Evolutionary conservation across 106 monocot species (phyloP), one percentile per base, ranked within the genome.

Genomic region (Dendrobium nobile): DNA sequence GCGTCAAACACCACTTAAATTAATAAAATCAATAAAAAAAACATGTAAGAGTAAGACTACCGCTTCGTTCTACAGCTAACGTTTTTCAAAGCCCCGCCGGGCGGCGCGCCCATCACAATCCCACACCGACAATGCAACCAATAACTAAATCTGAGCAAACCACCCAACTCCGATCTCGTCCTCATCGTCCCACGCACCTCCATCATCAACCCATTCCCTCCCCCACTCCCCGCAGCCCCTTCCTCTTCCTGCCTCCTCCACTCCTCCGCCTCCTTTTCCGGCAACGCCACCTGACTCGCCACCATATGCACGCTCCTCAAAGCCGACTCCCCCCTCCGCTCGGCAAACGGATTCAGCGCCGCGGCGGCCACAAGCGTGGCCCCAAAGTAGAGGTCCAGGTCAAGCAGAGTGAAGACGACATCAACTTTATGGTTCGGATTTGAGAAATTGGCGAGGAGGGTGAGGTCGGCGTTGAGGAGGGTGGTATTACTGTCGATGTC

Each of bases 391-490:
- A 93, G 79, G 65, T 91, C 88, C 0, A 96, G 8, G 65, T 81
- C 80, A 44, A 96, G 28, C 85, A 81, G 79, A 6, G 73, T 58
- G 80, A 90, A 88, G 18, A 54, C 47, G 47, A 96, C 78, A 54
- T 83, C 84, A 16, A 96, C 77, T 82, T 82, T 96, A 15, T 19
- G 31, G 82, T 96, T 96, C 24, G 93, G 96, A 72, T 96, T 96
- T 59, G 88, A 80, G 90, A 96, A 85, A 81, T 87, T 88, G 82
- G 86, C 86, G 37, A 96, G 93, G 43, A 96, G 6, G 67, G 89
- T 87, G 81, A 96, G 24, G 78, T 96, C 96, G 41, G 93, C 91
- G 80, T 96, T 96, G 79, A 96, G 93, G 40, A 85, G 85, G 33
- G 41, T 56, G 27, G 76, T 27, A 44, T 27, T 76, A 20, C 76